These are phyloP conservation scores for Fusarium piperis DNA, from an alignment of 2,329 filamentous ascomycete species.

Conservation along the genomic window DNA sequence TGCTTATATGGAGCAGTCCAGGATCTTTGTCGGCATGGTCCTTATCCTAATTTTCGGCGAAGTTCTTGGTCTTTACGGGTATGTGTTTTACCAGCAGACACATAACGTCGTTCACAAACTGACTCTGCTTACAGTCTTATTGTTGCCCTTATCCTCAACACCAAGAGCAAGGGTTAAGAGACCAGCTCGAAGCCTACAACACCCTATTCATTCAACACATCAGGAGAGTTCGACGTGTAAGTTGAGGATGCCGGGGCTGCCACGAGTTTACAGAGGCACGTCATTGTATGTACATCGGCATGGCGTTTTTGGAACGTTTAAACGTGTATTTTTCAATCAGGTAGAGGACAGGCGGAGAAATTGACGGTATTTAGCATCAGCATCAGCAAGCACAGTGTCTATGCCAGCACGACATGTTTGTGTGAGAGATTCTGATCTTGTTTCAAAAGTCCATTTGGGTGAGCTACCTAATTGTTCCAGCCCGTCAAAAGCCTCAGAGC, in stretches of 20 bases:
- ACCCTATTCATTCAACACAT: slow-evolving; percentile 5
- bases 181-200: background rate
- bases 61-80: slow-evolving; percentile 97
- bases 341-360: slow-evolving; percentile 41
- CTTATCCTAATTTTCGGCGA: slow-evolving; percentile 98
- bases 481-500: slow-evolving; percentile 12
- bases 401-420: slow-evolving; percentile 11
- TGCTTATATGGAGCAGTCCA: slow-evolving; percentile 94
- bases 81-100: slow-evolving; percentile 47
- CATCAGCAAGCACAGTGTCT: slow-evolving; percentile 20
- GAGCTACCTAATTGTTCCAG: slow-evolving; percentile 30
- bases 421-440: background rate
- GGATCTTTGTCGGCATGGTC: slow-evolving; percentile 98
- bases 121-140: slow-evolving; percentile 71
- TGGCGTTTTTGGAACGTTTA: slow-evolving; percentile 52
- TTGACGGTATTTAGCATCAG: slow-evolving; percentile 38
- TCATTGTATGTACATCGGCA: slow-evolving; percentile 50
- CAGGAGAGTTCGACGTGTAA: slow-evolving; percentile 19
- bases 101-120: slow-evolving; percentile 12
- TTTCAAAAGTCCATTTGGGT: slow-evolving; percentile 19
- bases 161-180: slow-evolving; percentile 73
- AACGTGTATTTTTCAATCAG: slow-evolving; percentile 44
- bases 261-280: slow-evolving; percentile 38
- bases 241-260: slow-evolving; percentile 21
- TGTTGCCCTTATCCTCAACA: slow-evolving; percentile 92